Evolutionary conservation across 2,329 filamentous ascomycete species (phyloP).

Genomic region (Sporothrix phasma): DNA sequence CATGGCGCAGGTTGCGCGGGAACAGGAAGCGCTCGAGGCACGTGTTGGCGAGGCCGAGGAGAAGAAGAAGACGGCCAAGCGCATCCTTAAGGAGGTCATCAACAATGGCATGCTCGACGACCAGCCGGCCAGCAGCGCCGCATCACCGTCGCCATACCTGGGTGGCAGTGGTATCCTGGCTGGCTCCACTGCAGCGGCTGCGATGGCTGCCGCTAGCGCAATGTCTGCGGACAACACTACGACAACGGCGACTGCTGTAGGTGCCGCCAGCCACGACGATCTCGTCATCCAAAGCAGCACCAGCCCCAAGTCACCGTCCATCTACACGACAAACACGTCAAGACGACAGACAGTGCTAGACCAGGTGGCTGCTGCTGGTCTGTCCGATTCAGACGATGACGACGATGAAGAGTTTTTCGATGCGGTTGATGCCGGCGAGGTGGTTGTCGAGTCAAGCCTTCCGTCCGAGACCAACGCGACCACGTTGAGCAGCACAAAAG

Average conservation of each 20-base stretch:
- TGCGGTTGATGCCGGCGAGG: constrained; percentile 85
- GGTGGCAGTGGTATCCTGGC: neutral
- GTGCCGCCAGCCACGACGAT: neutral
- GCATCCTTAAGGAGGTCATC: constrained; percentile 75
- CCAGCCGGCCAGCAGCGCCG: constrained; percentile 21
- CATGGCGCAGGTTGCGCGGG: constrained; percentile 91
- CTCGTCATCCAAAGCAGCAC: neutral
- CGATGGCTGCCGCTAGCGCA: constrained; percentile 20
- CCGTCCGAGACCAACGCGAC: constrained; percentile 33
- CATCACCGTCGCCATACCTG: constrained; percentile 8
- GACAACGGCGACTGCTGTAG: neutral
- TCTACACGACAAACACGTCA: constrained; percentile 26
- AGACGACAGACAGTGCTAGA: constrained; percentile 58
- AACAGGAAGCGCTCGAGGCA: constrained; percentile 85
- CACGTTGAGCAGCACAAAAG: neutral
- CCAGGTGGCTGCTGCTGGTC: constrained; percentile 50
- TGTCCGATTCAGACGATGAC: constrained; percentile 73
- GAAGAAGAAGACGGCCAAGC: constrained; percentile 82
- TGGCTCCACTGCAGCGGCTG: neutral
- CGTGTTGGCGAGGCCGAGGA: constrained; percentile 81
- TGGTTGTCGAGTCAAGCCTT: constrained; percentile 61
- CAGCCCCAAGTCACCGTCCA: neutral
- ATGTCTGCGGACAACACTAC: neutral
- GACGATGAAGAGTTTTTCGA: constrained; percentile 96
- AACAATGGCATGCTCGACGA: constrained; percentile 40